Percentiles rank a stretch among this genome's conserved stretches.
Evolutionary conservation across 495 filamentous ascomycete genomes (phyloP).

Genomic region (Podospora didyma): DNA sequence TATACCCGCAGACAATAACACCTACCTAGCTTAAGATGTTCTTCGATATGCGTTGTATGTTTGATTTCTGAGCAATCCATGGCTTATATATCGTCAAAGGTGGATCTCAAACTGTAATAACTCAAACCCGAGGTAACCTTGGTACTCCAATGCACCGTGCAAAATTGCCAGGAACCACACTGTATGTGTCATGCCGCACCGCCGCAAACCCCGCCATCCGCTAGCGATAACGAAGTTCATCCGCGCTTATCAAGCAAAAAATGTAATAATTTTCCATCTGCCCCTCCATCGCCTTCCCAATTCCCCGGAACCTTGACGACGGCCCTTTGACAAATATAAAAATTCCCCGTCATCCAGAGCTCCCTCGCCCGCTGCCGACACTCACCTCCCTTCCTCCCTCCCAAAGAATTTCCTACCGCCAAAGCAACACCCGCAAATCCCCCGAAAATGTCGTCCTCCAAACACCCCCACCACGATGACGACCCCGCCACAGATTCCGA

Average conservation of each 20-base stretch:
- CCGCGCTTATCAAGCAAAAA: constrained; percentile 4
- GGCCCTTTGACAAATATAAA: background rate
- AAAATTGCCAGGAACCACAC: too few species aligned
- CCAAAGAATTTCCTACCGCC: background rate
- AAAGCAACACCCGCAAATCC: background rate
- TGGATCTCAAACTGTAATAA: too few species aligned
- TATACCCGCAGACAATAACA: too few species aligned
- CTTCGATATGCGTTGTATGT: too few species aligned
- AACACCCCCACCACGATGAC: constrained; percentile 15
- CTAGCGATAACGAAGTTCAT: background rate
- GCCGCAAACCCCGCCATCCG: background rate
- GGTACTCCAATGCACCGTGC: too few species aligned
- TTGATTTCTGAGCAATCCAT: too few species aligned
- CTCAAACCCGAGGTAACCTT: too few species aligned
- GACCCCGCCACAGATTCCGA: constrained; percentile 31
- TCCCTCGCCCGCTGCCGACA: background rate
- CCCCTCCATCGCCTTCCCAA: background rate
- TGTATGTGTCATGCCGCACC: too few species aligned
- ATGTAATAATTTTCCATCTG: background rate
- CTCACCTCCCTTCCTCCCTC: background rate
- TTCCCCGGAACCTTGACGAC: background rate
- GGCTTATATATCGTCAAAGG: too few species aligned
- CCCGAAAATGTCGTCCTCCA: constrained; percentile 21
- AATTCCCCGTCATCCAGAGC: background rate
- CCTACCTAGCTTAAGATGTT: too few species aligned